These are phyloP conservation scores for Penicillium sp. DNA, from an alignment of 2,329 filamentous ascomycete genomes.

Conservation along the genomic window DNA sequence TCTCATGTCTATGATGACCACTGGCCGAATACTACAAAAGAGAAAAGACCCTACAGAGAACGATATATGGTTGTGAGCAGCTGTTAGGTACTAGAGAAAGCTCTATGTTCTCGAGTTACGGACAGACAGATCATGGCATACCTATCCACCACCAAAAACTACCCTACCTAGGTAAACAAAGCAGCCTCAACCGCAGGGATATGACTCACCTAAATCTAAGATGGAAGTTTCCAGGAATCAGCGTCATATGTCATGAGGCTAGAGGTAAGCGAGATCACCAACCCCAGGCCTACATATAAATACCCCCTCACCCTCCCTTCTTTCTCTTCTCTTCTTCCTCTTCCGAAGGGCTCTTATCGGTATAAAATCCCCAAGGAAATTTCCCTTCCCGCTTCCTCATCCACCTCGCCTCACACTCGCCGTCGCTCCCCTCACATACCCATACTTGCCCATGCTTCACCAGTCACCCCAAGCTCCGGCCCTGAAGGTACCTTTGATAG, in stretches of 20 bases:
- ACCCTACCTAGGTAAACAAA: too few relatives aligned
- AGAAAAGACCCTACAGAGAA: not conserved
- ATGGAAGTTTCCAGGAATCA: not conserved
- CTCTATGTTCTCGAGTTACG: slow-evolving; percentile 35
- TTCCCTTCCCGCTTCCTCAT: too few relatives aligned
- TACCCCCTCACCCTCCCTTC: not conserved
- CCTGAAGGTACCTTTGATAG: too few relatives aligned
- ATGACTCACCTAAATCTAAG: too few relatives aligned
- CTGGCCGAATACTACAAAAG: slow-evolving; percentile 1
- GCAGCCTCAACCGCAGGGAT: too few relatives aligned
- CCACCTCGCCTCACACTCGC: too few relatives aligned
- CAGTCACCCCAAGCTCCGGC: too few relatives aligned
- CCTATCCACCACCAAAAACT: too few relatives aligned
- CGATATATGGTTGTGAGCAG: slow-evolving; percentile 35
- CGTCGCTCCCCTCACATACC: too few relatives aligned
- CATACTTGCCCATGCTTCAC: too few relatives aligned
- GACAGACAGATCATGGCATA: slow-evolving; percentile 24
- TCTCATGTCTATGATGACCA: slow-evolving; percentile 26
- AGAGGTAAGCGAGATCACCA: too few relatives aligned
- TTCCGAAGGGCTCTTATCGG: not conserved
- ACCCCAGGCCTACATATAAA: not conserved
- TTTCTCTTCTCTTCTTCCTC: not conserved
- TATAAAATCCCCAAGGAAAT: not conserved
- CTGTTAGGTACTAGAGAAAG: slow-evolving; percentile 39
- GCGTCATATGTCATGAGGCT: not conserved